Evolutionary conservation across 257 asterid species (phyloP).

Genomic region (Osmanthus fragrans): DNA sequence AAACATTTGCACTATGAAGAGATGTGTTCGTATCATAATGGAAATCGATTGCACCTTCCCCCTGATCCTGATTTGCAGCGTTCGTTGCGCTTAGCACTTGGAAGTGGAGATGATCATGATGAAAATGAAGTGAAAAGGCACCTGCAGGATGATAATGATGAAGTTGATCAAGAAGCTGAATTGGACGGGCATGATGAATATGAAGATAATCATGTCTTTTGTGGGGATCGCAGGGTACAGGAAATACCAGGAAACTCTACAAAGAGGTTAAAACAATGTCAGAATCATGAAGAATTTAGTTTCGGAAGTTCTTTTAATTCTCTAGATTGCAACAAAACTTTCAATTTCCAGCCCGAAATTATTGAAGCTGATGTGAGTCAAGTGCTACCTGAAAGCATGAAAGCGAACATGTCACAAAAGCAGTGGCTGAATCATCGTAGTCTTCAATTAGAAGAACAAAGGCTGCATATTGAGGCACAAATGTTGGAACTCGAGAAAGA

Average conservation of each 20-base stretch:
- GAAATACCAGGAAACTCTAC: slow-evolving; percentile 25
- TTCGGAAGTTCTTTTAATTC: slow-evolving; percentile 21
- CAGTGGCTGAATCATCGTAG: slow-evolving; percentile 35
- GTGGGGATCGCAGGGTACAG: slow-evolving; percentile 27
- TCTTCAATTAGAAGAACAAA: slow-evolving; percentile 41
- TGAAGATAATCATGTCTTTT: slow-evolving; percentile 41
- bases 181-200: slow-evolving; percentile 47
- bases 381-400: slow-evolving; percentile 25
- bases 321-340: slow-evolving; percentile 30
- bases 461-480: slow-evolving; percentile 39
- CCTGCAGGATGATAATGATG: slow-evolving; percentile 49
- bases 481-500: slow-evolving; percentile 48
- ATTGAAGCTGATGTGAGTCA: slow-evolving; percentile 26
- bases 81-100: slow-evolving; percentile 63
- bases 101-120: slow-evolving; percentile 59
- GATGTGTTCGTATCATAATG: slow-evolving; percentile 87
- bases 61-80: slow-evolving; percentile 73
- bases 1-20: slow-evolving; percentile 88
- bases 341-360: slow-evolving; percentile 17
- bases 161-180: slow-evolving; percentile 53
- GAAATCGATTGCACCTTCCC: slow-evolving; percentile 73
- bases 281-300: slow-evolving; percentile 23
- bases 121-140: slow-evolving; percentile 38
- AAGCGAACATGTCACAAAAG: slow-evolving; percentile 26
- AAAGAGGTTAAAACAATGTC: slow-evolving; percentile 35